phyloP scores from a whole-genome alignment of 495 filamentous ascomycete species.

The Margaritispora aquatica region DNA sequence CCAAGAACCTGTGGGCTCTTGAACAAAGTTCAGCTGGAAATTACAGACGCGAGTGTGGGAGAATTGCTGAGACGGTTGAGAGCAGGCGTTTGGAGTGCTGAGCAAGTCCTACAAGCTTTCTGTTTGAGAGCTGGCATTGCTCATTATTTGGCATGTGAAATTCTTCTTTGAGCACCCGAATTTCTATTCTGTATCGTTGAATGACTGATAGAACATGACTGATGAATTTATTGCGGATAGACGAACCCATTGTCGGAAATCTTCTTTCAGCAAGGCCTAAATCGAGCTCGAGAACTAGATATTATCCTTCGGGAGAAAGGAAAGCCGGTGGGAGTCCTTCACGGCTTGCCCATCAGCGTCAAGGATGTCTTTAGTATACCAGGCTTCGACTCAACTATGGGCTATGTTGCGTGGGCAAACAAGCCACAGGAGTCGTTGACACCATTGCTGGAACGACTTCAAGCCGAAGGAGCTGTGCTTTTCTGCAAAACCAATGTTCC shows the following conservation, averaged over 20 bases:
- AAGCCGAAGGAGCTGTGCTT: background rate
- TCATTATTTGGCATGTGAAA: background rate
- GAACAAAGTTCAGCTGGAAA: background rate
- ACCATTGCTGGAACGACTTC: background rate
- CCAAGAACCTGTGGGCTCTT: background rate
- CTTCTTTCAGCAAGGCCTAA: conserved; percentile 43
- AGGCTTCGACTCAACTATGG: conserved; percentile 22
- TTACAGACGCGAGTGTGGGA: background rate
- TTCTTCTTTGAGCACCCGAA: background rate
- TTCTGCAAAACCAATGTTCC: background rate
- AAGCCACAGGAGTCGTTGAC: conserved; percentile 19
- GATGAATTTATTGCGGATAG: background rate
- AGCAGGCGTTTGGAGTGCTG: background rate
- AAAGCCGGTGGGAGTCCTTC: conserved; percentile 41
- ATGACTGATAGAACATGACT: background rate
- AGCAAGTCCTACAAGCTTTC: background rate
- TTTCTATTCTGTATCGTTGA: background rate
- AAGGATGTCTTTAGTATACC: conserved; percentile 53
- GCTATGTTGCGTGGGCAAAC: conserved; percentile 25
- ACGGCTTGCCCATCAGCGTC: conserved; percentile 51
- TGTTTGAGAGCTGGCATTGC: background rate
- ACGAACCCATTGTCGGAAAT: conserved; percentile 19
- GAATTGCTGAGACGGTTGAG: background rate
- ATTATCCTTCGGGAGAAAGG: conserved; percentile 37
- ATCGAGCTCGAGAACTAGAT: conserved; percentile 42